Percentiles rank a stretch among this genome's conserved stretches.
Evolutionary conservation across 805 yeast species (phyloP).

Genomic region (Saccharomyces eubayanus): DNA sequence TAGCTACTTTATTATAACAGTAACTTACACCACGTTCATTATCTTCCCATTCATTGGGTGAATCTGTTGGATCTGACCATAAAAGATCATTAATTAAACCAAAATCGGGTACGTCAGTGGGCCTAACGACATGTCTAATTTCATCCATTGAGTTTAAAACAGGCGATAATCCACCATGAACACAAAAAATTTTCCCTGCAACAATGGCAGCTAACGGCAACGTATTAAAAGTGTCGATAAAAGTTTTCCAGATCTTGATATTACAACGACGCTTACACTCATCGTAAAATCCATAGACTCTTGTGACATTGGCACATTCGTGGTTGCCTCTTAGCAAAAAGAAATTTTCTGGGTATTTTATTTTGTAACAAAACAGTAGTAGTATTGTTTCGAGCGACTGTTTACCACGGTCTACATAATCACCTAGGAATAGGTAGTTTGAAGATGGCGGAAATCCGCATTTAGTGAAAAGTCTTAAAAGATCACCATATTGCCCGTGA

Average conservation of each 20-base stretch:
- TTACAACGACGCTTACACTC: conserved; percentile 93
- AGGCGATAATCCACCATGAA: conserved; percentile 80
- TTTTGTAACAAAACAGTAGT: conserved; percentile 81
- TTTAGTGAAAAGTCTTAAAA: conserved; percentile 82
- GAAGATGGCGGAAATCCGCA: conserved; percentile 96
- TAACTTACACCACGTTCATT: conserved; percentile 80
- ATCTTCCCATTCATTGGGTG: conserved; percentile 58
- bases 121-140: conserved; percentile 63
- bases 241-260: conserved; percentile 87
- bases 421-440: conserved; percentile 88
- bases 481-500: conserved; percentile 92
- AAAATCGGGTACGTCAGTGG: conserved; percentile 76
- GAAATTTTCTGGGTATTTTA: conserved; percentile 93
- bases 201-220: conserved; percentile 93
- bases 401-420: conserved; percentile 96
- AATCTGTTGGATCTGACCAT: conserved; percentile 75
- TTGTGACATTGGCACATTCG: conserved; percentile 93
- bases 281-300: conserved; percentile 95
- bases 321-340: conserved; percentile 91
- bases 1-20: conserved; percentile 65
- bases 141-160: conserved; percentile 56
- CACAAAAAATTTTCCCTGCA: conserved; percentile 88
- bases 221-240: conserved; percentile 91
- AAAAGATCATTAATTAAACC: conserved; percentile 70
- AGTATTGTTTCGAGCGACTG: conserved; percentile 90